A percentile compares a stretch with the other conserved stretches of the same genome.
phyloP scores from a whole-genome alignment of 2,329 filamentous ascomycete genomes.

The Penicillium sclerotiorum region DNA sequence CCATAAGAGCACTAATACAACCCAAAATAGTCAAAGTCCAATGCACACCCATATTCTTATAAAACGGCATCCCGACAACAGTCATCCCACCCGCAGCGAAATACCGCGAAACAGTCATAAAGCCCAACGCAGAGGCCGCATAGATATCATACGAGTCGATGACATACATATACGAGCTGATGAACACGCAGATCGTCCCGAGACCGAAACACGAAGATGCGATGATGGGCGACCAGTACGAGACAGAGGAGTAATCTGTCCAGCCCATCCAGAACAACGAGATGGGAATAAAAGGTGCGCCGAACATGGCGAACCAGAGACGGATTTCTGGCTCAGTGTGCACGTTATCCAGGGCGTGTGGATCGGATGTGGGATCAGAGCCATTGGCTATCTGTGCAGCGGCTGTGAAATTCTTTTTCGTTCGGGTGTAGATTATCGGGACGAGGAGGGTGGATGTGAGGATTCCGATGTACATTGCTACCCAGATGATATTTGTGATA shows the following conservation, averaged over 20 bases:
- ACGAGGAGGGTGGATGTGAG: slow-evolving; percentile 42
- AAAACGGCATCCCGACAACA: slow-evolving; percentile 41
- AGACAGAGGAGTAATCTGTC: slow-evolving; percentile 48
- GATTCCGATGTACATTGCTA: slow-evolving; percentile 52
- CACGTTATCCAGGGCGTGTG: slow-evolving; percentile 15
- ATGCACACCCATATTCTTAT: slow-evolving; percentile 46
- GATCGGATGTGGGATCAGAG: slow-evolving; percentile 9
- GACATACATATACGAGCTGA: slow-evolving; percentile 59
- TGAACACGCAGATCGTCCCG: slow-evolving; percentile 54
- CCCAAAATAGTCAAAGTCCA: slow-evolving; percentile 49
- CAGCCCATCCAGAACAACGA: slow-evolving; percentile 63
- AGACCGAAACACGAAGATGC: slow-evolving; percentile 58
- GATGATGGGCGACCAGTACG: slow-evolving; percentile 55
- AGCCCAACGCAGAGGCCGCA: slow-evolving; percentile 52
- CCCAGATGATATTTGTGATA: slow-evolving; percentile 54
- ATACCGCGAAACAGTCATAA: slow-evolving; percentile 49
- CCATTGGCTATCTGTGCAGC: slow-evolving; percentile 28
- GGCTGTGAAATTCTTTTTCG: slow-evolving; percentile 39
- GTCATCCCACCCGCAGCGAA: slow-evolving; percentile 44
- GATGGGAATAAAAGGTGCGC: slow-evolving; percentile 54
- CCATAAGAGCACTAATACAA: slow-evolving; percentile 41
- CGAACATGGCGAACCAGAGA: slow-evolving; percentile 58
- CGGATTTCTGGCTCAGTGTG: slow-evolving; percentile 54
- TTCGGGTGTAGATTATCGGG: slow-evolving; percentile 48
- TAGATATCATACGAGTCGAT: slow-evolving; percentile 60